Conservation (phyloP, 306 rosid species). For the Trifolium pratense region DNA sequence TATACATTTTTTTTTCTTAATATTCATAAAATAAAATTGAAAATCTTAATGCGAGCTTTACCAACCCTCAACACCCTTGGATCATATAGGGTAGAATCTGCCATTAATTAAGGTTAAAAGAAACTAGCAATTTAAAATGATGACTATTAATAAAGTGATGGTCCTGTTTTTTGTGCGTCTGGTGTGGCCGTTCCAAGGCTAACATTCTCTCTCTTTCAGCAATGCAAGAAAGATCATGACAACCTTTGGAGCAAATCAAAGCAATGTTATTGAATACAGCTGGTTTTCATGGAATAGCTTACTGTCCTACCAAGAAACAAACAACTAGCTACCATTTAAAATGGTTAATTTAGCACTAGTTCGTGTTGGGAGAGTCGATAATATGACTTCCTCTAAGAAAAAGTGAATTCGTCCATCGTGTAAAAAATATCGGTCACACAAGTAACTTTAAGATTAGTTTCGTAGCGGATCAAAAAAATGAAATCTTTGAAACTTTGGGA, state of each 20-base stretch:
- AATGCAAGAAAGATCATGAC: neutral
- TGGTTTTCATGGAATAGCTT: neutral
- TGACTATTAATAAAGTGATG: neutral
- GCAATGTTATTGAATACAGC: neutral
- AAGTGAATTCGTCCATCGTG: too few relatives aligned
- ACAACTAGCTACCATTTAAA: neutral
- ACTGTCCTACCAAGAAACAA: neutral
- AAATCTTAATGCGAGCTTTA: too few relatives aligned
- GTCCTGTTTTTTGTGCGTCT: neutral
- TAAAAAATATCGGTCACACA: too few relatives aligned
- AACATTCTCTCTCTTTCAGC: neutral
- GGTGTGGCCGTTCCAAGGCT: neutral
- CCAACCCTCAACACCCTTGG: neutral
- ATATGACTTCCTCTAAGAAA: neutral
- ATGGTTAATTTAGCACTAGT: neutral
- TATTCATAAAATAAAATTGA: too few relatives aligned
- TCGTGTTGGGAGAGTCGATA: neutral
- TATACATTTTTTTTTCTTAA: too few relatives aligned
- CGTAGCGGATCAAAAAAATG: too few relatives aligned
- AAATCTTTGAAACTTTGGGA: too few relatives aligned
- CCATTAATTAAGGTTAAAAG: neutral
- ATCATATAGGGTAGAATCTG: neutral
- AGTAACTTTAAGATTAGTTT: too few relatives aligned
- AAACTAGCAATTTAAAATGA: neutral
- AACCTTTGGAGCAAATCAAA: neutral